phyloP scores from a whole-genome alignment of 2,329 filamentous ascomycete species.

The Alternaria sp. region DNA sequence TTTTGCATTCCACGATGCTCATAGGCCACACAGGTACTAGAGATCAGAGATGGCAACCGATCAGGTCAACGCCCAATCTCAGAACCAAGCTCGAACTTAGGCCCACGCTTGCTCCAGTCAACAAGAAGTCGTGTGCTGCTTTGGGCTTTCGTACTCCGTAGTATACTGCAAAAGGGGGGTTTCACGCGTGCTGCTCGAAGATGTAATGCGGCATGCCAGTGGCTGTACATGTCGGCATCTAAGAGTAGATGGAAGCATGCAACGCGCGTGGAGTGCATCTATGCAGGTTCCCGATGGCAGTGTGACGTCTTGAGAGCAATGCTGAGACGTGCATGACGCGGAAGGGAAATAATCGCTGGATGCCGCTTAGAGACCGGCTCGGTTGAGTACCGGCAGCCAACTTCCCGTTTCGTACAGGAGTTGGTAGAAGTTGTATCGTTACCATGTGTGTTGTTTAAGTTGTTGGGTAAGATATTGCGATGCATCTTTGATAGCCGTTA shows the following conservation, averaged over 20 bases:
- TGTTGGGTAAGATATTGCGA: neutral
- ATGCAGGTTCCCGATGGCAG: conserved; percentile 17
- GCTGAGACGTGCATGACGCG: conserved; percentile 23
- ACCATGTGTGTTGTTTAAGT: neutral
- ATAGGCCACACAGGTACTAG: neutral
- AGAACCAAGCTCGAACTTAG: neutral
- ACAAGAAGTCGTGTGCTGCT: conserved; percentile 23
- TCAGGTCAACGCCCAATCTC: neutral
- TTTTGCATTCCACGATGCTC: neutral
- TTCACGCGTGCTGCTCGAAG: conserved; percentile 12
- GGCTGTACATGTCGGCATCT: conserved; percentile 18
- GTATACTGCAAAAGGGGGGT: conserved; percentile 9
- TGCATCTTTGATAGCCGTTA: conserved; percentile 19
- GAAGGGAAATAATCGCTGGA: conserved; percentile 6
- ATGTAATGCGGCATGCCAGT: conserved; percentile 16
- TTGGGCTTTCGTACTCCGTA: conserved; percentile 21
- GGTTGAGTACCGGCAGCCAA: neutral
- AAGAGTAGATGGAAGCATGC: conserved; percentile 7
- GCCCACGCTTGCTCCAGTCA: conserved; percentile 25
- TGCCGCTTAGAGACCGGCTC: neutral
- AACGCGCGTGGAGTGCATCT: conserved; percentile 12
- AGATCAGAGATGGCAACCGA: neutral
- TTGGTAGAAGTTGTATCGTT: neutral
- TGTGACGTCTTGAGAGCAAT: conserved; percentile 21
- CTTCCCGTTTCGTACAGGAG: neutral